These are phyloP conservation scores for Diaporthe batatas DNA, from an alignment of 2,329 filamentous ascomycete species.

Conservation along the genomic window DNA sequence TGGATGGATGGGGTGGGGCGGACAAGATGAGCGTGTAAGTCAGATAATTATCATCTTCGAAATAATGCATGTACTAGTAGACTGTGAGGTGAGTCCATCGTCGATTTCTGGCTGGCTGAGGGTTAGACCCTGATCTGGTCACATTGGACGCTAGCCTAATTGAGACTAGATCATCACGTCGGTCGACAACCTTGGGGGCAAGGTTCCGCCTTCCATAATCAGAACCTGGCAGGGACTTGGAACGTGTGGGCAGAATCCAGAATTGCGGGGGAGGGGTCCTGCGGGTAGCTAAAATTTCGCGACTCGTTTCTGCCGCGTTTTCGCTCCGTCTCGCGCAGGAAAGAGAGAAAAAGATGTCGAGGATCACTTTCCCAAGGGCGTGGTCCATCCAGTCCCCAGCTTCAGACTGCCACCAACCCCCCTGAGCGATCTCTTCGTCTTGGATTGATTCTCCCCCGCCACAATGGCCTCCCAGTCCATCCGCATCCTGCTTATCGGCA, in stretches of 20 bases:
- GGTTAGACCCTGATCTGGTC: background rate
- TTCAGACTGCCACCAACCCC: conserved; percentile 19
- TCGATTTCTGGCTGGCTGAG: background rate
- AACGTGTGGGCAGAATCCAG: conserved; percentile 20
- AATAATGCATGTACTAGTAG: too few species aligned
- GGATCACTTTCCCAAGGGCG: conserved; percentile 34
- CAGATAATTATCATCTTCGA: background rate
- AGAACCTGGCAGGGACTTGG: background rate
- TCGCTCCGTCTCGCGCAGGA: conserved; percentile 10
- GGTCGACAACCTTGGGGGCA: background rate
- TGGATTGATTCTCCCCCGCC: conserved; percentile 8
- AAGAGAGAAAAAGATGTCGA: conserved; percentile 38
- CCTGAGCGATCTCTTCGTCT: conserved; percentile 10
- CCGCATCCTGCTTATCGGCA: conserved; percentile 88
- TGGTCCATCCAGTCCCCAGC: conserved; percentile 33
- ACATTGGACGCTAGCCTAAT: background rate
- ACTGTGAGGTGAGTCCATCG: background rate
- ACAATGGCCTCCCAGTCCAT: conserved; percentile 54
- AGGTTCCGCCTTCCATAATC: conserved; percentile 23
- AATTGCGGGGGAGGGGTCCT: conserved; percentile 42
- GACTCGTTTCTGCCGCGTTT: conserved; percentile 24
- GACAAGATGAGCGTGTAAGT: background rate
- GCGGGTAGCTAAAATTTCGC: conserved; percentile 41
- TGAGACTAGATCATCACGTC: background rate
- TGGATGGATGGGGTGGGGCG: too few species aligned